Evolutionary conservation across 768 basidiomycete species (phyloP), one percentile per base, ranked within the genome.

Genomic region (Tricholoma terreum): DNA sequence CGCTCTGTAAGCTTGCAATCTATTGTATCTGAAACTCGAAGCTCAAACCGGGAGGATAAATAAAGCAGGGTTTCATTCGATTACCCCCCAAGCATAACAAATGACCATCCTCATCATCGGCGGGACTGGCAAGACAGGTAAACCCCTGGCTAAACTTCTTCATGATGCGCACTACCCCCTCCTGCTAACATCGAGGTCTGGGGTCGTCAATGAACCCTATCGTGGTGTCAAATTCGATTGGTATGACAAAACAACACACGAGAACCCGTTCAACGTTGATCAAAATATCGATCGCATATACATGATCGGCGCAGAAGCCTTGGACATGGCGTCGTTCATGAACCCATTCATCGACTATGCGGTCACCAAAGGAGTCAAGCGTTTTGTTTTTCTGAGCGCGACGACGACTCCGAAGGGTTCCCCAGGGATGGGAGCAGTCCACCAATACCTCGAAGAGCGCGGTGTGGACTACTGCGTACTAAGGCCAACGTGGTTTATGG

Each of bases 31-130:
- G 24, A 27, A 6, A 27, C 24, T 27, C 3, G 2, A 6, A 27
- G 24, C 24, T 27, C 24, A 27, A 27, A 27, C 6, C 6, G 24
- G 24, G 24, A 6, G 6, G 2, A 27, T 27, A 27, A 27, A 27
- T 27, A 27, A 27, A 2, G 24, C 24, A 6, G 24, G 24, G 24
- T 6, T 6, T 27, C 24, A 6, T 6, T 27, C 6, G 24, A 27
- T 27, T 27, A 27, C 6, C 24, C 24, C 24, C 24, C 2, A 27
- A 6, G 24, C 6, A 3, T 2, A 27, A 27, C 34, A 4, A 33
- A 72, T 73, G 71, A 69, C 72, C n/a, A 72, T 69, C 34, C 66
- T 75, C n/a, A 57, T 75, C 59, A 70, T 65, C 50, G 75, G 73
- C 3, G 74, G 71, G n/a, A 73, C 73, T 9, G 74, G 73, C 8